Base-by-base conservation (phyloP, 441 rosid species). In the Raphanus hybrid region DNA sequence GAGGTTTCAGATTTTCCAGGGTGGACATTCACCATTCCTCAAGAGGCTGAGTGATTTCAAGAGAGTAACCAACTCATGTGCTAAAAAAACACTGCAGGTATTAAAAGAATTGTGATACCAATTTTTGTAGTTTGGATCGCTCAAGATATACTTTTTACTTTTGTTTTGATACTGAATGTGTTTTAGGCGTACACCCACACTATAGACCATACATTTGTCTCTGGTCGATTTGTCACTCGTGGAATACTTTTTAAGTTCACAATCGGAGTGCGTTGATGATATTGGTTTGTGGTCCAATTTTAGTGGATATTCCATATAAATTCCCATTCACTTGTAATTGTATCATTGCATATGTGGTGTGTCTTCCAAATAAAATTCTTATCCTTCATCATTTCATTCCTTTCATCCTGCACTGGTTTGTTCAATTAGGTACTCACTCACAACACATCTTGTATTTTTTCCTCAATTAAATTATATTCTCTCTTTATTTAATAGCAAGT, bases 1-100 rank as follows among this genome's bases (percentile, higher is more conserved):
- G 80, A 88, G 0, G 95, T 86, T 27, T 79, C 92, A 9, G 95
- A 95, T 74, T 93, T 89, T 81, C 66, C 85, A 5, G 93, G 99
- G 7, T 95, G 97, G 98, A 83, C 93, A 5, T 95, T 91, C 82
- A 66, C 70, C 54, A 27, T 50, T 48, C 52, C 68, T 5, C 82
- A 79, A 81, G 85, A 73, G 64, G 74, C 78, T 78, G 71, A 79
- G 3, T 3, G 62, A 23, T 74, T 5, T 18, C 32, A 8, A 68
- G 0, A 63, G 39, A 63, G 14, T 50, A 14, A 12, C 39, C 70
- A 69, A 68, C 78, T 62, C 63, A 11, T 50, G 50, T 61, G 18
- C 20, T 54, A 35, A 12, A 85, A 90, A 69, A 82, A 67, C 86
- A 23, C 84, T 80, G 66, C 71, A 86, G 67, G 62, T 78, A 60